Evolutionary conservation across 2,329 filamentous ascomycete species (phyloP), one percentile per base, ranked within the genome.

Genomic region (Cytospora leucostoma): DNA sequence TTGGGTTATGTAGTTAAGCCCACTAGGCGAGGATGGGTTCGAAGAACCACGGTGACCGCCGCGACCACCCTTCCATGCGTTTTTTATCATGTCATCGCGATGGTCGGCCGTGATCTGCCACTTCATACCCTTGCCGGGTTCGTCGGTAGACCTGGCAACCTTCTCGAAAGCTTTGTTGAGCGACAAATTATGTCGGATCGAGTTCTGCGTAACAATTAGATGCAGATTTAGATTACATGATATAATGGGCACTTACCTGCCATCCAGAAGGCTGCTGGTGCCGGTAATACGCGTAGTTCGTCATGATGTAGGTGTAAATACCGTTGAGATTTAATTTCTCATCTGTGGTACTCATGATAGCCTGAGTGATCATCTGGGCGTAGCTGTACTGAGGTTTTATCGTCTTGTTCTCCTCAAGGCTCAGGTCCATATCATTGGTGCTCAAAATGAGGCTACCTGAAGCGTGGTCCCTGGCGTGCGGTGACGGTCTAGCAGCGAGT

Each of bases 51-150:
- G 80, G 68, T 88, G 86, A 4, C 86, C 86, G 56, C 87, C 85
- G 53, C 84, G 81, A 19, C 86, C 86, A 19, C 85, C 82, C 61
- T 84, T 82, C 69, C 80, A 84, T 1, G 84, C 84, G 69, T 90
- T 91, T 73, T 90, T 90, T 65, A 92, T 84, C 81, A 97, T 96
- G 59, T 97, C 94, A 19, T 97, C 92, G 56, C 90, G 88, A 68
- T 89, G 85, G 67, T 96, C 91, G 1, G 91, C 84, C 4, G 92
- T 88, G 71, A 99, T 93, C 76, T 94, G 92, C 95, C 95, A 99
- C 74, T 98, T 98, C 93, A 97, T 98, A 34, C 95, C 95, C 75
- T 99, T 99, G 13, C 95, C 95, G 27, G 95, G 95, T 74, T 99
- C 95, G 70, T 98, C 92, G 0, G 93, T 97, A 17, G 91, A 89